Percentiles rank a stretch among this genome's conserved stretches.
Evolutionary conservation across 176 grass and related monocot genomes (phyloP).

Genomic region (Echinochloa phyllopogon): DNA sequence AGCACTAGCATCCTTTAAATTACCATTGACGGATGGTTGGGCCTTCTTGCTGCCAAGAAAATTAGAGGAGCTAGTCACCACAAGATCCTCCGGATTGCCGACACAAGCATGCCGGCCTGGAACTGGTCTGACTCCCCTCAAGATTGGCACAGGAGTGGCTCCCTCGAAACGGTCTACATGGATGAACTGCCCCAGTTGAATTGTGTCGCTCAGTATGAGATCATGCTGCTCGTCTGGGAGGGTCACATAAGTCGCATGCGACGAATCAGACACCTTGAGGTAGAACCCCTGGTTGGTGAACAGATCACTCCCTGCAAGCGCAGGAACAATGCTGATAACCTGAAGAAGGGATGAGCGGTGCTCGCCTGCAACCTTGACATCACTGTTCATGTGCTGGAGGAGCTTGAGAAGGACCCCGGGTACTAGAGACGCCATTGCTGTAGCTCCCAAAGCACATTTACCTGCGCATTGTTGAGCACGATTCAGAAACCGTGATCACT

Average conservation of each 20-base stretch:
- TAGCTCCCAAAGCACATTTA: conserved; percentile 36
- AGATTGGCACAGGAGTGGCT: conserved; percentile 79
- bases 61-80: conserved; percentile 60
- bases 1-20: conserved; percentile 28
- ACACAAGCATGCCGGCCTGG: conserved; percentile 74
- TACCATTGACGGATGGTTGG: conserved; percentile 33
- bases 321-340: conserved; percentile 88
- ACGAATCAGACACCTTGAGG: conserved; percentile 90
- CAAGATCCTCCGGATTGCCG: conserved; percentile 80
- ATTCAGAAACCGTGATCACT: conserved; percentile 16
- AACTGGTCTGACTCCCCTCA: conserved; percentile 76
- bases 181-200: conserved; percentile 93
- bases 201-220: conserved; percentile 87
- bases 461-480: conserved; percentile 37
- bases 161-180: conserved; percentile 74
- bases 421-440: conserved; percentile 77
- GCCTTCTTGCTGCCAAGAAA: conserved; percentile 58
- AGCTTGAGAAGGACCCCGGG: conserved; percentile 90
- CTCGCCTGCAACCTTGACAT: conserved; percentile 59
- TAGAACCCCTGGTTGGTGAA: conserved; percentile 90
- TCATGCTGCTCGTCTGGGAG: conserved; percentile 80
- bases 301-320: conserved; percentile 73
- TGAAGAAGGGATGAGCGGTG: conserved; percentile 91
- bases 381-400: conserved; percentile 84
- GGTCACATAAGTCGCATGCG: conserved; percentile 73